These are phyloP conservation scores for Sporothrix humicola DNA, from an alignment of 2,329 filamentous ascomycete genomes.

Conservation along the genomic window DNA sequence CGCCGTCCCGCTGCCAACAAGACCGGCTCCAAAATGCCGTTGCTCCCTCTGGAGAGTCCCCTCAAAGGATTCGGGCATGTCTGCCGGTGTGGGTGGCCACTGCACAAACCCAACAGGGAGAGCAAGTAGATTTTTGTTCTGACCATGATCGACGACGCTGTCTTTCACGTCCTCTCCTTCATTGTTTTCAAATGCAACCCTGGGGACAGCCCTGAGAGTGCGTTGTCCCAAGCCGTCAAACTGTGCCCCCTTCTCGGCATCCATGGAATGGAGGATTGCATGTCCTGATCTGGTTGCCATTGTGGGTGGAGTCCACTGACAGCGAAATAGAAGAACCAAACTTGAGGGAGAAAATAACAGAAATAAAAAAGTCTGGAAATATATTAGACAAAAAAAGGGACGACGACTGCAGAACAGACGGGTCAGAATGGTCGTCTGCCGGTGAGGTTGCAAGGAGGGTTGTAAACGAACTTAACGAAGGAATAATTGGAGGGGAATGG, in stretches of 20 bases:
- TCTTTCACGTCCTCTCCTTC: background rate
- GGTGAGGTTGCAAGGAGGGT: background rate
- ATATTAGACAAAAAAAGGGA: too few species aligned
- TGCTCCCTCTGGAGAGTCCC: background rate
- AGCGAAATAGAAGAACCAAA: background rate
- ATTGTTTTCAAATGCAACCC: background rate
- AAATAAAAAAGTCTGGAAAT: too few species aligned
- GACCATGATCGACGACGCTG: background rate
- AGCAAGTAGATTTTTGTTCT: background rate
- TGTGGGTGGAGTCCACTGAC: background rate
- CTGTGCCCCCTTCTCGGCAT: background rate
- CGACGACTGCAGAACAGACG: background rate
- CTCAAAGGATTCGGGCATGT: background rate
- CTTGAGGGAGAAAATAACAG: too few species aligned
- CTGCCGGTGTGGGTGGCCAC: slow-evolving; percentile 30
- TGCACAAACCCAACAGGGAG: slow-evolving; percentile 1
- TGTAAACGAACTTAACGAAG: background rate
- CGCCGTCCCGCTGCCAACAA: background rate
- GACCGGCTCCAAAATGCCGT: background rate
- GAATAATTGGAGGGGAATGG: background rate
- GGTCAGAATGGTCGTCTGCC: slow-evolving; percentile 4
- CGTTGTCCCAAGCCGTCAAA: background rate
- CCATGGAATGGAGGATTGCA: background rate
- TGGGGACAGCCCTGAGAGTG: background rate
- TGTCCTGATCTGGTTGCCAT: background rate